phyloP scores from a whole-genome alignment of 805 yeast genomes.

The Trichomonascus vanleenenianus region DNA sequence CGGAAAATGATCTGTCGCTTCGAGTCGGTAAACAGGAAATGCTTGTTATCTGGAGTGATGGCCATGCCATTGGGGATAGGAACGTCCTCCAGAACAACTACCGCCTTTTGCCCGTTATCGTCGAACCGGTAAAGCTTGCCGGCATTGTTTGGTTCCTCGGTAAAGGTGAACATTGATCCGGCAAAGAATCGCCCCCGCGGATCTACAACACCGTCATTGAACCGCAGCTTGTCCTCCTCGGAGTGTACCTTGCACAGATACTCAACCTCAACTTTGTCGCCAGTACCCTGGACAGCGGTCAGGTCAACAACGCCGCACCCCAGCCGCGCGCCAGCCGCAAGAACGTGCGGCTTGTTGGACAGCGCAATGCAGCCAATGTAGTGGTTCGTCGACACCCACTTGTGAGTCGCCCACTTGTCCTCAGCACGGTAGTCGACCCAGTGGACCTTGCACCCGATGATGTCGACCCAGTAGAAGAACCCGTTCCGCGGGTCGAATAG shows the following conservation, averaged over 20 bases:
- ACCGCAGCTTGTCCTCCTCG: conserved; percentile 30
- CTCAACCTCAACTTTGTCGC: conserved; percentile 27
- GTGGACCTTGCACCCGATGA: conserved; percentile 18
- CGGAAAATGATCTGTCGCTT: conserved; percentile 39
- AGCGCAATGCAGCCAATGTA: conserved; percentile 69
- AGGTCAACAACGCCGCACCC: conserved; percentile 58
- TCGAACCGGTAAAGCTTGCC: conserved; percentile 49
- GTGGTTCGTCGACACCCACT: conserved; percentile 35
- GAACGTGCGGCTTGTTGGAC: conserved; percentile 43
- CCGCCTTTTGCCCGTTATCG: conserved; percentile 19
- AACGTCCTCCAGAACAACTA: conserved; percentile 33
- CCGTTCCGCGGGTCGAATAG: conserved; percentile 24
- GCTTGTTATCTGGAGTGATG: conserved; percentile 38
- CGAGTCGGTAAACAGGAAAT: conserved; percentile 49
- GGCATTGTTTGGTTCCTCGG: conserved; percentile 22
- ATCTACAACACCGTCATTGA: conserved; percentile 80
- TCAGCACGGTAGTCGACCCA: conserved; percentile 16
- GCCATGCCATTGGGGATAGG: conserved; percentile 68
- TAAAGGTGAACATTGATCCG: conserved; percentile 54
- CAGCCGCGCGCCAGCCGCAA: conserved; percentile 51
- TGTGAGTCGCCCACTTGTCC: conserved; percentile 17
- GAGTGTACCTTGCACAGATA: conserved; percentile 23
- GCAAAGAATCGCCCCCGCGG: conserved; percentile 71
- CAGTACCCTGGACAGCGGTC: conserved; percentile 18
- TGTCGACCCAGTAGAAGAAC: conserved; percentile 28